phyloP scores from a whole-genome alignment of 164 flowering plant genomes.

The Nymphaea thermarum region DNA sequence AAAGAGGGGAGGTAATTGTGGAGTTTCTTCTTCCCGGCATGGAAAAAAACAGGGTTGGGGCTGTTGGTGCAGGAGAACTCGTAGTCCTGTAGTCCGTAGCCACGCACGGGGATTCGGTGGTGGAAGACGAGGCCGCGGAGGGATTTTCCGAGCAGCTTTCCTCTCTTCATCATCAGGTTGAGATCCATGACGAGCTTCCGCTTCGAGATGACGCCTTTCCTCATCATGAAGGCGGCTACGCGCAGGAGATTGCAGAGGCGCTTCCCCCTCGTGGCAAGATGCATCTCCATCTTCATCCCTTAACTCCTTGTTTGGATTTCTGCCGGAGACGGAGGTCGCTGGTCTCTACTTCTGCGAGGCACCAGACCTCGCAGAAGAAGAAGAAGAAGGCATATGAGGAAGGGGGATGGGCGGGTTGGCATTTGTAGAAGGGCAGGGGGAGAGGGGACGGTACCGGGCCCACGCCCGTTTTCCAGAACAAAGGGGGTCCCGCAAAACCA shows the following conservation, averaged over 20 bases:
- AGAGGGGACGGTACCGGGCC: too few species aligned
- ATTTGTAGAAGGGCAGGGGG: too few species aligned
- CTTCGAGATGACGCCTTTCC: constrained; percentile 40
- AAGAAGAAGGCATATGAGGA: too few species aligned
- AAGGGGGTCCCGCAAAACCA: too few species aligned
- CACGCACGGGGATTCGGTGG: constrained; percentile 18
- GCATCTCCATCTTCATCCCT: constrained; percentile 18
- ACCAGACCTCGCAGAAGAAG: too few species aligned
- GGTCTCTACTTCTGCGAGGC: too few species aligned
- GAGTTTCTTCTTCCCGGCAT: constrained; percentile 28
- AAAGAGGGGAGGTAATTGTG: constrained; percentile 15
- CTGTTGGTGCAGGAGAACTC: constrained; percentile 57
- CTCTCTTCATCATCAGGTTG: constrained; percentile 41
- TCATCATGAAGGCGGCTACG: constrained; percentile 34
- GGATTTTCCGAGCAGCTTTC: constrained; percentile 31
- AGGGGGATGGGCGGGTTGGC: too few species aligned
- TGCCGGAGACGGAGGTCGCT: neutral
- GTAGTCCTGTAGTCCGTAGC: constrained; percentile 28
- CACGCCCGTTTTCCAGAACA: too few species aligned
- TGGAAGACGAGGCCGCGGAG: constrained; percentile 20
- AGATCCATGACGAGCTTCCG: constrained; percentile 39
- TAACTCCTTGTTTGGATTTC: neutral
- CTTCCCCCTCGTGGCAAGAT: constrained; percentile 23
- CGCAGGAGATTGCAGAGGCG: constrained; percentile 38
- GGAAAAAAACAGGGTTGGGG: constrained; percentile 48